Evolutionary conservation across 768 basidiomycete species (phyloP), one percentile per base, ranked within the genome.

Genomic region (Asterophora parasitica): DNA sequence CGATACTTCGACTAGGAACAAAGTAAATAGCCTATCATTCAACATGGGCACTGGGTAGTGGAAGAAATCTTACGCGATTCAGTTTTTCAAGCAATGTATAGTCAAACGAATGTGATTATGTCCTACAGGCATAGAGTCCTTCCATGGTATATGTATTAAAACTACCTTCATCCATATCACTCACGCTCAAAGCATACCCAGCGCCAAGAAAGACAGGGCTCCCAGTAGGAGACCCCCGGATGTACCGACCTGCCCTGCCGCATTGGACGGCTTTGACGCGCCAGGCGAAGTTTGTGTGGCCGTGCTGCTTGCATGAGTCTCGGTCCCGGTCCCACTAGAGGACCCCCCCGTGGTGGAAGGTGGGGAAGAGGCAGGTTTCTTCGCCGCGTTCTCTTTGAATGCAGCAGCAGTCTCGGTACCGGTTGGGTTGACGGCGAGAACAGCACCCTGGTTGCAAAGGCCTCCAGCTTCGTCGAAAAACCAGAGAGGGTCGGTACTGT

Each of bases 401-500:
- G 50, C 58, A 10, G 63, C 61, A 36, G 65, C 64, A 15, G 64
- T 66, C 52, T 70, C 67, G 9, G 55, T 51, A 7, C 33, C 20
- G 3, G 67, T 56, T 8, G 70, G 70, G 47, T 72, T 71, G 23
- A 69, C 62, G 17, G 70, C 61, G n/a, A 72, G 58, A 11, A 71
- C 64, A 3, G 62, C 70, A 10, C 70, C 72, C 52, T 66, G 54
- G 27, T 58, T 54, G 53, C 68, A 72, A n/a, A 60, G 52, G 15
- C 70, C 69, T 38, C 66, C 64, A 12, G 70, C 71, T 57, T 69
- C 57, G 47, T 72, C 70, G 47, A 68, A 72, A 58, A 70, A 66
- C 71, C 70, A 70, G 32, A 65, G 53, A 2, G 70, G 64, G 17
- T 66, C 58, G 13, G 65, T 68, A 59, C 56, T 58, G 44, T 68